Evolutionary conservation across 116 monocot species (phyloP).

Genomic region (Papilionanthe hybrid): DNA sequence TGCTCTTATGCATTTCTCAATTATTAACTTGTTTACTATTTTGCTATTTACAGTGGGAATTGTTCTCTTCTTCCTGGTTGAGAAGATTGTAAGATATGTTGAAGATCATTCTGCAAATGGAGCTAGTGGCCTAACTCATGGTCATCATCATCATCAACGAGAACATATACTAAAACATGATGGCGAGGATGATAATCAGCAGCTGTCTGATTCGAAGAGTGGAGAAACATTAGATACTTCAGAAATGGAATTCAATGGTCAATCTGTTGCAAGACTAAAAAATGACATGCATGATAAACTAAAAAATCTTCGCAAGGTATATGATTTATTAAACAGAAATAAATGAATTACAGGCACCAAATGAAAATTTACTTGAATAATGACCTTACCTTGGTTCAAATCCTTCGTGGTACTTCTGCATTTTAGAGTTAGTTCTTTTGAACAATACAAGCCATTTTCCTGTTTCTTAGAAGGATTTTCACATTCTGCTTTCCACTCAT

Average conservation of each 20-base stretch:
- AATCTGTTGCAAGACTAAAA: constrained; percentile 5
- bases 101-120: constrained; percentile 62
- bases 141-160: constrained; percentile 26
- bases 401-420: not conserved
- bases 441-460: not conserved
- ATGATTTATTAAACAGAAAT: not conserved
- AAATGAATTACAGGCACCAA: not conserved
- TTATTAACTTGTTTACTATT: not conserved
- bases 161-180: constrained; percentile 28
- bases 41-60: constrained; percentile 57
- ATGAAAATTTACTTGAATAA: not conserved
- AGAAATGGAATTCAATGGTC: constrained; percentile 20
- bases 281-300: constrained; percentile 17
- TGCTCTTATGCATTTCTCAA: not conserved
- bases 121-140: constrained; percentile 28
- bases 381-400: not conserved
- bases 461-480: not conserved
- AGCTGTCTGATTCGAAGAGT: constrained; percentile 6
- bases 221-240: not conserved
- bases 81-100: constrained; percentile 94
- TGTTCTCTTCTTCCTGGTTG: constrained; percentile 84
- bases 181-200: constrained; percentile 17
- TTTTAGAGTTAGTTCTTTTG: not conserved
- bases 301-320: constrained; percentile 42
- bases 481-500: not conserved